Conservation (phyloP, 257 asterid genomes). For the Henckelia pumila region DNA sequence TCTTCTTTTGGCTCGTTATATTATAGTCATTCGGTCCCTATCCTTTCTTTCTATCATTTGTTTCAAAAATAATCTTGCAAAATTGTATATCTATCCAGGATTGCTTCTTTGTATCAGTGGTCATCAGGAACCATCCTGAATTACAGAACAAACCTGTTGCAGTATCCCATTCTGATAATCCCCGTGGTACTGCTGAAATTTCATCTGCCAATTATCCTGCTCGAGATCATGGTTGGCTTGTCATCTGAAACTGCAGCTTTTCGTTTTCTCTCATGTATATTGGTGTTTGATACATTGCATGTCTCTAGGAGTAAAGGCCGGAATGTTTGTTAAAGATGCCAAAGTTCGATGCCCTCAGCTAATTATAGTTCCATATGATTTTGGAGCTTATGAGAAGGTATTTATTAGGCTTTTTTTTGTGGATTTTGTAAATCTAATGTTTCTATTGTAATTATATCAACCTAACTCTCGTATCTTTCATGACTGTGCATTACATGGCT, state of each 20-base stretch:
- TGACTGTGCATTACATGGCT: slow-evolving; percentile 14
- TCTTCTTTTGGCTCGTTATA: no score
- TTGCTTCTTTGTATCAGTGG: slow-evolving; percentile 91
- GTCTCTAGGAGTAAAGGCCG: slow-evolving; percentile 80
- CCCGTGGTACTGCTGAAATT: slow-evolving; percentile 90
- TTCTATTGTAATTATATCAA: slow-evolving; percentile 5
- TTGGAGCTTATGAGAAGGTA: slow-evolving; percentile 97
- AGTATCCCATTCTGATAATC: slow-evolving; percentile 89
- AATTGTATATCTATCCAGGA: slow-evolving; percentile 50
- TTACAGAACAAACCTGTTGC: slow-evolving; percentile 82
- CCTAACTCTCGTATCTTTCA: background rate
- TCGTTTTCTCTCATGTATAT: slow-evolving; percentile 5
- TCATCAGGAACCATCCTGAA: slow-evolving; percentile 68
- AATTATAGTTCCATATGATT: slow-evolving; percentile 81
- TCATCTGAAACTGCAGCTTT: slow-evolving; percentile 17
- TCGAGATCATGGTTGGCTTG: slow-evolving; percentile 67
- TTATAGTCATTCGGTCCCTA: no score
- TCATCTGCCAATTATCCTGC: slow-evolving; percentile 98
- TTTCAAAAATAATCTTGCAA: slow-evolving; percentile 14
- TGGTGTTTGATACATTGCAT: slow-evolving; percentile 27
- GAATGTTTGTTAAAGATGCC: slow-evolving; percentile 95
- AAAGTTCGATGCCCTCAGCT: slow-evolving; percentile 88
- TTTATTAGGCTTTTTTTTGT: slow-evolving; percentile 10
- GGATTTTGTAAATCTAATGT: slow-evolving; percentile 12
- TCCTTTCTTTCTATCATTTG: background rate